phyloP scores from a whole-genome alignment of 306 rosid genomes.

The Ormosia semicastrata region DNA sequence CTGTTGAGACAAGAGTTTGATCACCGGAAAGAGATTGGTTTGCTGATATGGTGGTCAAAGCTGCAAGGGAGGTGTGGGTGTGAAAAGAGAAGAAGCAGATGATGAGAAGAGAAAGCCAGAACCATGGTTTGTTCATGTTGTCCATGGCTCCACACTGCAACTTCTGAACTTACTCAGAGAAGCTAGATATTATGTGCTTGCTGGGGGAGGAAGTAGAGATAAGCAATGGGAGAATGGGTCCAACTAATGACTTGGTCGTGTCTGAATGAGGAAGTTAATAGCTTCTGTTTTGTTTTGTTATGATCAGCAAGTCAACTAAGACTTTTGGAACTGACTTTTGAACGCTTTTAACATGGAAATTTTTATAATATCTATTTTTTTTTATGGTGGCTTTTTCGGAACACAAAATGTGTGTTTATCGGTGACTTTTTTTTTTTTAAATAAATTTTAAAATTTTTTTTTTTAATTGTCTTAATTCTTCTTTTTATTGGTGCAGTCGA shows the following conservation, averaged over 20 bases:
- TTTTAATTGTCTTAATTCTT: no score
- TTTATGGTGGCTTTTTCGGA: no score
- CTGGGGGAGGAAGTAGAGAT: background rate
- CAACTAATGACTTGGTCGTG: constrained; percentile 10
- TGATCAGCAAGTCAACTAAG: background rate
- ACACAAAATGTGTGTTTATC: no score
- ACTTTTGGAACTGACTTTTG: background rate
- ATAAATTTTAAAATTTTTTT: no score
- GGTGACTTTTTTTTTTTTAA: no score
- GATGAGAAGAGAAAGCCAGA: constrained; percentile 25
- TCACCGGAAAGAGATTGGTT: constrained; percentile 57
- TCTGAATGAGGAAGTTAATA: background rate
- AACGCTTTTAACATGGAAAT: background rate
- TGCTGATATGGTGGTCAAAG: constrained; percentile 42
- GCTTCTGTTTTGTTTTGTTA: background rate
- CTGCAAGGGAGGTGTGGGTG: constrained; percentile 31
- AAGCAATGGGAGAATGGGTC: background rate
- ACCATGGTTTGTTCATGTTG: constrained; percentile 22
- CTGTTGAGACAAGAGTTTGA: constrained; percentile 53
- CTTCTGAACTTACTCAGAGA: background rate
- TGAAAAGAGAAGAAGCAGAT: constrained; percentile 28
- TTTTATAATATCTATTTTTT: no score
- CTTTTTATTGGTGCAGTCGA: no score
- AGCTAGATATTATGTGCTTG: constrained; percentile 4
- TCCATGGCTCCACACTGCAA: constrained; percentile 21